Evolutionary conservation across 495 filamentous ascomycete genomes (phyloP).

Genomic region (Rhizodiscina lignyota): DNA sequence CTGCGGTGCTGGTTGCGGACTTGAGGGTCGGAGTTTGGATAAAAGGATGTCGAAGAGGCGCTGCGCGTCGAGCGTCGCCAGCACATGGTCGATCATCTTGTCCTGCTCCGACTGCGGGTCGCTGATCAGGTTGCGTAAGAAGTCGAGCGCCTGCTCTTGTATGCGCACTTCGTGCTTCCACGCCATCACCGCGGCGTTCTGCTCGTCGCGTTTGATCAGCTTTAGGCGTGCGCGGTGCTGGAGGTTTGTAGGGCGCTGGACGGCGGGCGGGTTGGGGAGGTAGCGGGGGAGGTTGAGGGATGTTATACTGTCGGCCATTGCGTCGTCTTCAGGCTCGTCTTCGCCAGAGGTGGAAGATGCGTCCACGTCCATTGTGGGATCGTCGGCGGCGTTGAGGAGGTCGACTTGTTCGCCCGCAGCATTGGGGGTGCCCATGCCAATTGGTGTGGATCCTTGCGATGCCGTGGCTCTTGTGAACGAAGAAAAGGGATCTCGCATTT

Average conservation of each 20-base stretch:
- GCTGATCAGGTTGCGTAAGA: constrained; percentile 78
- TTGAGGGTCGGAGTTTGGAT: constrained; percentile 35
- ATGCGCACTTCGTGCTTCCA: constrained; percentile 66
- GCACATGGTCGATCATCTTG: constrained; percentile 75
- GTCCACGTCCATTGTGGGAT: constrained; percentile 21
- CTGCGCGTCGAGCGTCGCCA: constrained; percentile 55
- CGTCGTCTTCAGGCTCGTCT: constrained; percentile 25
- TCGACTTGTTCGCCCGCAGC: constrained; percentile 49
- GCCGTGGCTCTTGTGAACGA: constrained; percentile 1
- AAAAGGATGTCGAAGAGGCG: constrained; percentile 60
- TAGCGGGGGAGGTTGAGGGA: constrained; percentile 27
- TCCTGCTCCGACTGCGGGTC: constrained; percentile 34
- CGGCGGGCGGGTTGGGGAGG: constrained; percentile 1
- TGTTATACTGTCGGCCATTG: constrained; percentile 34
- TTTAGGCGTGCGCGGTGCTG: constrained; percentile 24
- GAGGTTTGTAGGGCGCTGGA: constrained; percentile 5
- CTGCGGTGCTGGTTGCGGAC: neutral
- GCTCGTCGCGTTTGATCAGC: constrained; percentile 36
- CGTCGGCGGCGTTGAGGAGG: constrained; percentile 41
- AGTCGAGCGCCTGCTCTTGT: constrained; percentile 77
- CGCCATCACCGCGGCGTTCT: constrained; percentile 37
- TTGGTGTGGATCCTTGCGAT: constrained; percentile 8
- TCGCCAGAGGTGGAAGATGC: constrained; percentile 11
- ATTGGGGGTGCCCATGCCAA: constrained; percentile 44
- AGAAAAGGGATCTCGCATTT: no score